Base-by-base conservation (phyloP, 331 rosid genomes). In the Phaseolus coccineus region DNA sequence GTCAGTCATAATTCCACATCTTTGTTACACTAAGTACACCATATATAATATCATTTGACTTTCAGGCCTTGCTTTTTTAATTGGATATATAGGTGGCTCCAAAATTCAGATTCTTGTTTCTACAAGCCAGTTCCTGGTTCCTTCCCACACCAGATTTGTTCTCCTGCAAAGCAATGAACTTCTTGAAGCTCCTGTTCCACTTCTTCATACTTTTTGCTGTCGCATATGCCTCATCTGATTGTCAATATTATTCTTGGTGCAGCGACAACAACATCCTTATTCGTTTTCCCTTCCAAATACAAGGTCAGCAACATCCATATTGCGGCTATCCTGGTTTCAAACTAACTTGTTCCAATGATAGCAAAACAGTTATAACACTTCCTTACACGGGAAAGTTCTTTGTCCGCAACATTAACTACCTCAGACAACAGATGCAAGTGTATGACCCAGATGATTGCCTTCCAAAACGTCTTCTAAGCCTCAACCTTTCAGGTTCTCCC, bases 261-360 rank as follows among this genome's bases (percentile, higher is more conserved):
- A 58, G 86, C 13, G 50, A 65, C 73, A 16, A 40, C 31, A 47
- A 66, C 61, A 44, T 87, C 16, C 76, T 74, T 3, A 52, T 90
- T 74, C 89, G 89, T 40, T 94, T 92, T 83, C 98, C 98, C 7
- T 91, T 92, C 73, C 87, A 58, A 70, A 53, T 90, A 47, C 22
- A 78, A 61, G 40, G 47, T 22, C 42, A 66, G 14, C 85, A 74
- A 71, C 77, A 72, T 15, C 68, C 76, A 47, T 69, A 66, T 78
- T 91, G 96, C 47, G 91, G 96, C 39, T 91, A 87, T 71, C 94
- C 93, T 1, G 97, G 89, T 72, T 94, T 94, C 86, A 64, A 76
- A 58, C 71, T 94, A 22, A 30, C 71, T 37, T 91, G 98, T 82
- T 81, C 82, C 6, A 69, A 39, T 39, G 81, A 76, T 15, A 78